Conservation (phyloP, 2,329 filamentous ascomycete species). For the Aspergillus sp. region DNA sequence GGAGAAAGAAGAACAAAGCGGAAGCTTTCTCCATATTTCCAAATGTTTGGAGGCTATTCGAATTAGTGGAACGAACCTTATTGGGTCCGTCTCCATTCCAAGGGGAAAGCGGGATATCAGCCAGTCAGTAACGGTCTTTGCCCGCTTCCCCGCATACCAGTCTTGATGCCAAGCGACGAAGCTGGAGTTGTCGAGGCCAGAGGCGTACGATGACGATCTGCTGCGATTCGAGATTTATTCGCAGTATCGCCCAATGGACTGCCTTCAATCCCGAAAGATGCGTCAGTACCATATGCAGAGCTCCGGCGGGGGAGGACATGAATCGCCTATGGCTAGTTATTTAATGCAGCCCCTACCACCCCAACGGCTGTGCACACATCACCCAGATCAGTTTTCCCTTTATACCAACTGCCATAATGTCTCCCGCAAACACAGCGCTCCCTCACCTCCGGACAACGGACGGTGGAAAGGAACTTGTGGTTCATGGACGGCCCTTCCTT, state of each 20-base stretch:
- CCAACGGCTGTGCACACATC: not conserved
- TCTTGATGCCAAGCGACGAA: not conserved
- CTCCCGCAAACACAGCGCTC: not conserved
- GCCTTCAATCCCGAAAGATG: not conserved
- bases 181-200: not conserved
- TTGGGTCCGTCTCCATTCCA: not conserved
- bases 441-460: conserved; percentile 1
- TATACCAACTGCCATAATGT: not conserved
- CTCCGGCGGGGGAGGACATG: not conserved
- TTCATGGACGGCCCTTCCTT: conserved; percentile 47
- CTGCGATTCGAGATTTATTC: not conserved
- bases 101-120: conserved; percentile 14
- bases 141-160: not conserved
- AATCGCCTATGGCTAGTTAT: not conserved
- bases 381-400: not conserved
- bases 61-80: not conserved
- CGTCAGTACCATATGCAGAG: not conserved
- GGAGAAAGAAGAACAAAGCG: not conserved
- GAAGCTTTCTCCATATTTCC: not conserved
- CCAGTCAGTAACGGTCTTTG: conserved; percentile 11
- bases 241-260: not conserved
- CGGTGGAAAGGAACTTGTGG: conserved; percentile 38
- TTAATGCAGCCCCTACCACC: not conserved
- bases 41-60: not conserved
- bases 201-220: not conserved